Percentiles rank a stretch among this genome's conserved stretches.
Evolutionary conservation across 495 filamentous ascomycete species (phyloP).

Genomic region (Penicillium pulvis): DNA sequence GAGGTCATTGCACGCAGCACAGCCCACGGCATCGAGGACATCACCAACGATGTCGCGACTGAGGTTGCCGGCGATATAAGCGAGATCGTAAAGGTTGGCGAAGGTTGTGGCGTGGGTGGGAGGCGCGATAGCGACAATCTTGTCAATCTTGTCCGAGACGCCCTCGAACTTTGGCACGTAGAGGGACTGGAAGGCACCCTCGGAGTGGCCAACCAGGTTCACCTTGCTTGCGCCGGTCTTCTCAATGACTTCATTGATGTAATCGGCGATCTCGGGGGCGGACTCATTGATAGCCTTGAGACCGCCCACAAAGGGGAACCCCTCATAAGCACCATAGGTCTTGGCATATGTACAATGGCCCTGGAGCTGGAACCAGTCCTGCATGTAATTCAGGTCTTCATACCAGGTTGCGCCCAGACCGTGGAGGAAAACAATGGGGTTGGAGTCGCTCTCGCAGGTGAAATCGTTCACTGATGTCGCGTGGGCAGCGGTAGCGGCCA

Average conservation of each 20-base stretch:
- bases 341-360: conserved; percentile 55
- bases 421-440: conserved; percentile 55
- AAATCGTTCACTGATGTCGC: conserved; percentile 42
- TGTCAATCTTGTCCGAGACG: conserved; percentile 45
- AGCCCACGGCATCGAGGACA: conserved; percentile 43
- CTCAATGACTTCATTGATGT: conserved; percentile 43
- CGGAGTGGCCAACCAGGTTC: conserved; percentile 56
- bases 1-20: conserved; percentile 50
- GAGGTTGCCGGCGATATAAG: conserved; percentile 40
- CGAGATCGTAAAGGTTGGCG: conserved; percentile 48
- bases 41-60: conserved; percentile 35
- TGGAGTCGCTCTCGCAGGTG: conserved; percentile 39
- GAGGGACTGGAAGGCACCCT: conserved; percentile 53
- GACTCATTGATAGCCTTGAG: conserved; percentile 47
- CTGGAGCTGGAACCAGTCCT: conserved; percentile 49
- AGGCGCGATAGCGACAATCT: conserved; percentile 51
- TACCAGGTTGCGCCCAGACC: conserved; percentile 54
- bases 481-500: conserved; percentile 21
- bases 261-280: conserved; percentile 50
- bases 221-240: conserved; percentile 48
- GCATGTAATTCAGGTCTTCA: conserved; percentile 55
- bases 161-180: conserved; percentile 57
- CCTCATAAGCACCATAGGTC: conserved; percentile 53
- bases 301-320: conserved; percentile 51
- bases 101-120: conserved; percentile 54